Evolutionary conservation across 768 basidiomycete genomes (phyloP), one percentile per base, ranked within the genome.

Genomic region (Galerina marginata): DNA sequence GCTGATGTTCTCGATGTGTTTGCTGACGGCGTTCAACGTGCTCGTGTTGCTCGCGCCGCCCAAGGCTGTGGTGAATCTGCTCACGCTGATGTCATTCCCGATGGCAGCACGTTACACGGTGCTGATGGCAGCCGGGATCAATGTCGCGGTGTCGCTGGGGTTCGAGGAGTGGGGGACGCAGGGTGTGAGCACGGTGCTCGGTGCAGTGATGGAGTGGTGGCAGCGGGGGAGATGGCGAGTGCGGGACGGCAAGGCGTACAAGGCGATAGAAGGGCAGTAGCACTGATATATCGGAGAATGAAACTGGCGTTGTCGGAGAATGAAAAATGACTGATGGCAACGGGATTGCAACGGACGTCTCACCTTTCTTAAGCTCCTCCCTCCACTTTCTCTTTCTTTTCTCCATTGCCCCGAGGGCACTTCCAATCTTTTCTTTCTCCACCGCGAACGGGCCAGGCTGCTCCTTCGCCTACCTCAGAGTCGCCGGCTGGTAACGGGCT

Each of bases 131-230:
- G 90, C 88, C 4, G 74, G 82, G 48, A 71, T 86, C 52, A 99
- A 99, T 77, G 83, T 93, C 20, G 78, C 77, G 5, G 66, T 86
- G 20, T 94, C 91, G 9, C 77, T 91, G 71, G 81, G 75, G 0
- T 96, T 89, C 66, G 97, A 99, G 73, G 81, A 82, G 54, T 94
- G 89, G 88, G 85, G 84, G 3, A 78, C 86, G n/a, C 81, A 78
- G 54, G 71, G 74, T 15, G 80, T 92, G 33, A 84, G 89, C 9
- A 75, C 70, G n/a, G 33, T 83, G 33, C 75, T 91, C n/a, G 86
- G 84, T 4, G 67, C 70, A 39, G 60, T 85, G 62, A 71, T 76
- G 58, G 73, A 74, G 51, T 77, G 81, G 71, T 77, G 77, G 64
- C 76, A 75, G 42, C 72, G 73, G 52, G 79, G 76, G 49, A 80